Percentiles rank a stretch among this genome's conserved stretches.
Evolutionary conservation across 2,329 filamentous ascomycete genomes (phyloP).

Genomic region (Fusarium agapanthi): DNA sequence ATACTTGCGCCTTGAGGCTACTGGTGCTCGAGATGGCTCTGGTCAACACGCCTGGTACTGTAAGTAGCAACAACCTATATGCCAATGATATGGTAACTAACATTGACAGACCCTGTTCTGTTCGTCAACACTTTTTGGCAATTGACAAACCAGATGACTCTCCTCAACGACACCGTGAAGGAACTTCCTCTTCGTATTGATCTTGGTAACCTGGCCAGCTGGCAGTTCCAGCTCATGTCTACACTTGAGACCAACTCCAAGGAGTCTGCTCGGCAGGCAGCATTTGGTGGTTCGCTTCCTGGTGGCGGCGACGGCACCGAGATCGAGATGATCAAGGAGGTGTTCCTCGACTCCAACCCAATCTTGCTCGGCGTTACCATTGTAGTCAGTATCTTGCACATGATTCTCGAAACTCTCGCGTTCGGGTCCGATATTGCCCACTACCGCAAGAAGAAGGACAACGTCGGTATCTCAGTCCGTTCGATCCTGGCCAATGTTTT

Average conservation of each 20-base stretch:
- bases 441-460: slow-evolving; percentile 99
- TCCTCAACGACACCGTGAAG: slow-evolving; percentile 89
- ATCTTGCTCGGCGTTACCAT: slow-evolving; percentile 87
- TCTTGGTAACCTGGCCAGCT: slow-evolving; percentile 81
- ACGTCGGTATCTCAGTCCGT: slow-evolving; percentile 93
- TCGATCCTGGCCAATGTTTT: slow-evolving; percentile 97
- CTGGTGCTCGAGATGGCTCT: slow-evolving; percentile 80
- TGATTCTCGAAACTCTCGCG: slow-evolving; percentile 93
- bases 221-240: slow-evolving; percentile 89
- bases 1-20: slow-evolving; percentile 81
- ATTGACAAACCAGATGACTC: slow-evolving; percentile 86
- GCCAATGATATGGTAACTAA: slow-evolving; percentile 19
- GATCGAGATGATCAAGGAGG: slow-evolving; percentile 96
- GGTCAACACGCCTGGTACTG: slow-evolving; percentile 94
- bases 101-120: slow-evolving; percentile 71
- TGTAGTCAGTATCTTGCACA: slow-evolving; percentile 86
- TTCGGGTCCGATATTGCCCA: slow-evolving; percentile 98
- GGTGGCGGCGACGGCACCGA: slow-evolving; percentile 90
- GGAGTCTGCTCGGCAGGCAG: slow-evolving; percentile 80
- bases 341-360: slow-evolving; percentile 92
- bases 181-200: slow-evolving; percentile 84
- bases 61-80: slow-evolving; percentile 41
- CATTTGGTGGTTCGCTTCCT: slow-evolving; percentile 74
- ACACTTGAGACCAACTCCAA: slow-evolving; percentile 89
- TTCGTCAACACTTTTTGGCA: slow-evolving; percentile 99